phyloP scores from a whole-genome alignment of 768 basidiomycete genomes.

The Boletus tylopilopsis region DNA sequence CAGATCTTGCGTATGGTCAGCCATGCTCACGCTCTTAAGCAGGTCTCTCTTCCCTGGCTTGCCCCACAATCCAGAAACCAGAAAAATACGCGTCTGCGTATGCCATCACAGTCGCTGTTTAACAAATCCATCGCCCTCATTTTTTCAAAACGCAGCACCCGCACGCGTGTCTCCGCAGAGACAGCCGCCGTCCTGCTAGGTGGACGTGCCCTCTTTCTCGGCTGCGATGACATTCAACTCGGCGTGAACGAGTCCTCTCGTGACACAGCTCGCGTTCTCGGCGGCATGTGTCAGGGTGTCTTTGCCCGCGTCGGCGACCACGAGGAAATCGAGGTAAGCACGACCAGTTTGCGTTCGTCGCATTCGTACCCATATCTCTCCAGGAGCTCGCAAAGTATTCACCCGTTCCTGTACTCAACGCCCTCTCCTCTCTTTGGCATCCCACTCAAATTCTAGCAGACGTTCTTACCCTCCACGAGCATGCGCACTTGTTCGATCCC shows the following conservation, averaged over 20 bases:
- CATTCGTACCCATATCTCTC: neutral
- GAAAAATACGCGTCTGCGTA: constrained; percentile 39
- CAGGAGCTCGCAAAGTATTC: constrained; percentile 91
- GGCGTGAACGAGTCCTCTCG: constrained; percentile 89
- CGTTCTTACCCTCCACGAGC: constrained; percentile 83
- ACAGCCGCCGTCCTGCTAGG: constrained; percentile 77
- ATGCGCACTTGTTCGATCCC: constrained; percentile 51
- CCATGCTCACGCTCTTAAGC: constrained; percentile 65
- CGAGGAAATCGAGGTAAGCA: constrained; percentile 81
- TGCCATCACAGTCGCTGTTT: constrained; percentile 73
- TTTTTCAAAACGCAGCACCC: constrained; percentile 91
- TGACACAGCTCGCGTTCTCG: constrained; percentile 85
- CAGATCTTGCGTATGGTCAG: constrained; percentile 67
- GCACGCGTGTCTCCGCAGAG: constrained; percentile 87
- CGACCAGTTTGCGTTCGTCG: neutral
- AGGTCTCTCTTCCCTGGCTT: constrained; percentile 63
- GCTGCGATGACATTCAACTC: constrained; percentile 87
- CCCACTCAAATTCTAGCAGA: constrained; percentile 96
- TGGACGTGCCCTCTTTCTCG: constrained; percentile 87
- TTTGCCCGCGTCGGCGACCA: constrained; percentile 96
- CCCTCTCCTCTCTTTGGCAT: constrained; percentile 93
- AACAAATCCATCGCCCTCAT: constrained; percentile 85
- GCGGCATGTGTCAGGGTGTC: constrained; percentile 94
- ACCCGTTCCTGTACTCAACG: constrained; percentile 92
- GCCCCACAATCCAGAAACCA: constrained; percentile 39